Evolutionary conservation across 2,329 filamentous ascomycete species (phyloP).

Genomic region (Colletotrichum tanaceti): DNA sequence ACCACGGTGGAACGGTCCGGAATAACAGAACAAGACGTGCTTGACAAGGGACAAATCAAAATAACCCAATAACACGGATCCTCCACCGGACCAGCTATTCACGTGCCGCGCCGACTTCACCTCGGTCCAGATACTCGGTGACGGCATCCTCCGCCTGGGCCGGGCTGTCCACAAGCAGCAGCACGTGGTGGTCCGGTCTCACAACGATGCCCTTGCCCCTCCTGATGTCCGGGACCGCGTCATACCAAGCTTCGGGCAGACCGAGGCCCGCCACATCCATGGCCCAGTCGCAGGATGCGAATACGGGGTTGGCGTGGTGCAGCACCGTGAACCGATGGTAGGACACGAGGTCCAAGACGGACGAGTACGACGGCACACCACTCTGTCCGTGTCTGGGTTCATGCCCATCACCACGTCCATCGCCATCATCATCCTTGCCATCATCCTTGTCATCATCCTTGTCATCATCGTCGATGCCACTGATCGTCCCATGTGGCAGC

Average conservation of each 20-base stretch:
- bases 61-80: too few relatives aligned
- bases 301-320: conserved; percentile 15
- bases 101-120: background rate
- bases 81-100: background rate
- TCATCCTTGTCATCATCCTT: too few relatives aligned
- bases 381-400: too few relatives aligned
- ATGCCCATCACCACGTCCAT: background rate
- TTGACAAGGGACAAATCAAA: too few relatives aligned
- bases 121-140: background rate
- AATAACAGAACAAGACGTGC: too few relatives aligned
- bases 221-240: conserved; percentile 24
- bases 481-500: conserved; percentile 24
- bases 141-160: conserved; percentile 16
- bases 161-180: conserved; percentile 16
- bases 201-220: conserved; percentile 24
- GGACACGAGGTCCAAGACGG: conserved; percentile 26
- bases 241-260: conserved; percentile 20
- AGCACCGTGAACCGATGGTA: conserved; percentile 34
- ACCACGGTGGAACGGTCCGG: too few relatives aligned
- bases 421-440: too few relatives aligned
- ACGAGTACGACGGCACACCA: too few relatives aligned
- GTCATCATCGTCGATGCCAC: too few relatives aligned
- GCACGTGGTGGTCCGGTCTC: conserved; percentile 31
- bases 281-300: conserved; percentile 31
- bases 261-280: conserved; percentile 20